A percentile compares a stretch with the other conserved stretches of the same genome.
Conservation (phyloP, 208 protist genomes). For the Leishmania braziliensis region DNA sequence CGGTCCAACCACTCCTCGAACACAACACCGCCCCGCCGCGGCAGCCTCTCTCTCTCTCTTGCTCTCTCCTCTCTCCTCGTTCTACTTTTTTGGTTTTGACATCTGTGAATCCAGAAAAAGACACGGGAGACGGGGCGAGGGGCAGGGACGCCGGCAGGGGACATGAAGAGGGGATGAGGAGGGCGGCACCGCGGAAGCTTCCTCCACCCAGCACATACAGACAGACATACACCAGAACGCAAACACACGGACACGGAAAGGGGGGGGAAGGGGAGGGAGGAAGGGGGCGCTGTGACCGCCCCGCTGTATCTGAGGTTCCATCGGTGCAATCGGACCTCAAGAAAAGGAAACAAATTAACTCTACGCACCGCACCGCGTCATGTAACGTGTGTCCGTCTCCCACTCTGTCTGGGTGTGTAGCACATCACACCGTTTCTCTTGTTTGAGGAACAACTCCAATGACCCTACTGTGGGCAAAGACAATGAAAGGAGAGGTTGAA, state of each 20-base stretch:
- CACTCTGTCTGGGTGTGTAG: neutral
- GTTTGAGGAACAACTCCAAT: no score
- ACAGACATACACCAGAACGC: neutral
- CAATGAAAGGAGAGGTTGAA: neutral
- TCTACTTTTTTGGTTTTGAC: neutral
- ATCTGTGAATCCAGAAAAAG: neutral
- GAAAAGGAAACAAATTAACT: neutral
- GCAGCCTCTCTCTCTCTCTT: neutral
- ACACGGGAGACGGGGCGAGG: neutral
- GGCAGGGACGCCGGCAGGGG: neutral
- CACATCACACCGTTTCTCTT: neutral
- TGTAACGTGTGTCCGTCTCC: neutral
- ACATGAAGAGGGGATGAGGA: neutral
- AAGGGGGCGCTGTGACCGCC: neutral
- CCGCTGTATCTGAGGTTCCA: neutral
- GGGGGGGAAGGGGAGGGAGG: no score
- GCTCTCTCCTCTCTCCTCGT: neutral
- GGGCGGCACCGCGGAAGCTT: neutral
- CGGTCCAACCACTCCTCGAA: neutral
- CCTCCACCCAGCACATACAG: neutral
- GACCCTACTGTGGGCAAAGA: neutral
- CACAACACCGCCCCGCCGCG: neutral
- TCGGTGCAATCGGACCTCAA: neutral
- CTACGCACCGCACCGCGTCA: neutral
- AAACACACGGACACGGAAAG: constrained; percentile 7